phyloP scores from a whole-genome alignment of 495 filamentous ascomycete genomes.

The Xylaria grammica region DNA sequence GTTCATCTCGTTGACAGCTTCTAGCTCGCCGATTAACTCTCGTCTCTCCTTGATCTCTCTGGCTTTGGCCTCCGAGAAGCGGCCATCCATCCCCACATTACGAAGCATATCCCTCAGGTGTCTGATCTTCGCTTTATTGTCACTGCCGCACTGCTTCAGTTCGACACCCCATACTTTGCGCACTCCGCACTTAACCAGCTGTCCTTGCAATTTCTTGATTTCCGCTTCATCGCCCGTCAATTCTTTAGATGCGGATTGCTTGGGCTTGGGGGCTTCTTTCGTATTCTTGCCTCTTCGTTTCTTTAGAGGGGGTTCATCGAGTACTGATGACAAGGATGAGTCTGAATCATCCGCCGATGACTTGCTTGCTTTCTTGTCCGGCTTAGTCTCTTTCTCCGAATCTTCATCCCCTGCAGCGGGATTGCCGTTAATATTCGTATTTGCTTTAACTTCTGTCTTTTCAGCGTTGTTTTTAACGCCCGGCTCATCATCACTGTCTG shows the following conservation, averaged over 20 bases:
- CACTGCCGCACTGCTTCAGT: constrained; percentile 72
- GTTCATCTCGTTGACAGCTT: constrained; percentile 78
- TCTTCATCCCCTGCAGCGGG: constrained; percentile 26
- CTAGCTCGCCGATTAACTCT: constrained; percentile 81
- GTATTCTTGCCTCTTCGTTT: constrained; percentile 45
- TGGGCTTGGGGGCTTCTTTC: constrained; percentile 37
- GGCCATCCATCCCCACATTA: constrained; percentile 84
- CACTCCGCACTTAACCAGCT: constrained; percentile 89
- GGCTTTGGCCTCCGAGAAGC: constrained; percentile 84
- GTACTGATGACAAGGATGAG: constrained; percentile 78
- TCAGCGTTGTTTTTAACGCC: constrained; percentile 37
- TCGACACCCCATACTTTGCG: constrained; percentile 91
- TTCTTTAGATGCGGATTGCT: constrained; percentile 46
- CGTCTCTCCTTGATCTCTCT: constrained; percentile 81
- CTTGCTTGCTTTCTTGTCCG: constrained; percentile 31
- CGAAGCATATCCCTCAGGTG: constrained; percentile 79
- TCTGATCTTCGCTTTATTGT: constrained; percentile 76
- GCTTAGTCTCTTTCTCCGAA: constrained; percentile 28
- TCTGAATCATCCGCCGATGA: constrained; percentile 60
- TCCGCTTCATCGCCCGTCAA: constrained; percentile 72
- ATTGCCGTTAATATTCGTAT: constrained; percentile 17
- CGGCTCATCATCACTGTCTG: constrained; percentile 45
- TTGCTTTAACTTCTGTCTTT: constrained; percentile 27
- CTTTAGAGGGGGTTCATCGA: constrained; percentile 70
- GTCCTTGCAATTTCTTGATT: constrained; percentile 89